These are phyloP conservation scores for Dioscorea zingiberensis DNA, from an alignment of 106 monocot species.

Conservation along the genomic window DNA sequence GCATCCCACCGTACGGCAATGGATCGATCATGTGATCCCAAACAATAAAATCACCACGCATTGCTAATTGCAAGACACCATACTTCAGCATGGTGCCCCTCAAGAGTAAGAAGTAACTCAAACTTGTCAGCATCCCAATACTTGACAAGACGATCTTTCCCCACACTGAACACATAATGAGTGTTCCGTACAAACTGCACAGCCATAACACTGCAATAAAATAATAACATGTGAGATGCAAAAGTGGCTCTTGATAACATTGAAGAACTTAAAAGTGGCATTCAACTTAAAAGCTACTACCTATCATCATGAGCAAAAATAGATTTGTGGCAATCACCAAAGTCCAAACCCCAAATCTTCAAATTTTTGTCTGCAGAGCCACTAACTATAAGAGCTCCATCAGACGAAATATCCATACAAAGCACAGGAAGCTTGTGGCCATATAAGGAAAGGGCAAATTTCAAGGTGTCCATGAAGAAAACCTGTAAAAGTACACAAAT, in stretches of 20 bases:
- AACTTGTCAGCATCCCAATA: conserved; percentile 99
- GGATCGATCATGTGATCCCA: conserved; percentile 96
- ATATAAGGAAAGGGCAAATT: conserved; percentile 67
- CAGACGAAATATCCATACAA: conserved; percentile 98
- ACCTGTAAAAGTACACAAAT: conserved; percentile 42
- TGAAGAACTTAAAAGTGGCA: conserved; percentile 1
- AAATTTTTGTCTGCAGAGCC: conserved; percentile 97
- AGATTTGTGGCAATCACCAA: conserved; percentile 91
- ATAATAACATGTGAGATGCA: background rate
- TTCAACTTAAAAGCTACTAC: conserved; percentile 21
- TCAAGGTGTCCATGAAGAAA: conserved; percentile 77
- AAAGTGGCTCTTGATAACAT: background rate
- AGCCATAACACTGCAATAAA: conserved; percentile 72
- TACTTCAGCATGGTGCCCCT: conserved; percentile 94
- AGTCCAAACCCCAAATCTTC: conserved; percentile 98
- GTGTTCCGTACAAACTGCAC: conserved; percentile 86
- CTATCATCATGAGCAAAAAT: conserved; percentile 95
- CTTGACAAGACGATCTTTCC: conserved; percentile 88
- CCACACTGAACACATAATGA: conserved; percentile 93
- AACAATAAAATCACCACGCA: conserved; percentile 86
- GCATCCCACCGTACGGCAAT: conserved; percentile 96
- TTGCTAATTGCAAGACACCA: conserved; percentile 82
- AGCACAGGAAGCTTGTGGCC: conserved; percentile 92
- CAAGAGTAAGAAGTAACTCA: conserved; percentile 78
- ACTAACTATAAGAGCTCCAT: conserved; percentile 84